phyloP scores from a whole-genome alignment of 148 eudicot species.

The Gaultheria prostrata region DNA sequence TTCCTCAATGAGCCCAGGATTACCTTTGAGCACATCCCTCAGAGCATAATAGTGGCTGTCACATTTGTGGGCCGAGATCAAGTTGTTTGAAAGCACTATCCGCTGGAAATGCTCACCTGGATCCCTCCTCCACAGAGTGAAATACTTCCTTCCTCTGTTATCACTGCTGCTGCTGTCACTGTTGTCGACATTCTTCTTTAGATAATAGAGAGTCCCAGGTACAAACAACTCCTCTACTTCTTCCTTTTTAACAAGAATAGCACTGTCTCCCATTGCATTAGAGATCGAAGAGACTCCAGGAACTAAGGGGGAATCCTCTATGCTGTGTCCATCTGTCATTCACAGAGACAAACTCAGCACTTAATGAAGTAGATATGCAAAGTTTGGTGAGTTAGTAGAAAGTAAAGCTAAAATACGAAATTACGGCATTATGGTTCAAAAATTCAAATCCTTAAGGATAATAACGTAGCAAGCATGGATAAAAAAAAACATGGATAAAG shows the following conservation, averaged over 20 bases:
- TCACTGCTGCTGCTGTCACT: background rate
- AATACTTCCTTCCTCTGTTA: conserved; percentile 32
- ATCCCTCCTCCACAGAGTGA: conserved; percentile 70
- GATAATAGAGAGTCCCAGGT: conserved; percentile 71
- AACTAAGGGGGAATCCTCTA: conserved; percentile 2
- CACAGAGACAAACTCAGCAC: background rate
- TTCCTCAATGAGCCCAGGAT: conserved; percentile 41
- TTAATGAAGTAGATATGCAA: background rate
- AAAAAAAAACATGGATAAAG: too few species aligned
- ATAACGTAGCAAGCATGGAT: background rate
- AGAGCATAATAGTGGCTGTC: conserved; percentile 77
- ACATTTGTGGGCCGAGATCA: conserved; percentile 76
- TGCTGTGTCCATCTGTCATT: conserved; percentile 20
- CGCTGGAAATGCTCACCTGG: conserved; percentile 76
- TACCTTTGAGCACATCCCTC: conserved; percentile 76
- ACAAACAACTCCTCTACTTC: conserved; percentile 58
- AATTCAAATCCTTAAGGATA: background rate
- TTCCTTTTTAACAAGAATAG: conserved; percentile 24
- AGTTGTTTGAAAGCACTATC: conserved; percentile 61
- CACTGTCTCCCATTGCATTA: conserved; percentile 4
- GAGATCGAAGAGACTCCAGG: conserved; percentile 13
- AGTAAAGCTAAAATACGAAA: background rate
- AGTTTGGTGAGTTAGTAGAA: background rate
- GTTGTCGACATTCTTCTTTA: conserved; percentile 34
- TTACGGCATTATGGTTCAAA: too few species aligned